These are phyloP conservation scores for Podaxis rugospora DNA, from an alignment of 768 basidiomycete genomes.

Conservation along the genomic window DNA sequence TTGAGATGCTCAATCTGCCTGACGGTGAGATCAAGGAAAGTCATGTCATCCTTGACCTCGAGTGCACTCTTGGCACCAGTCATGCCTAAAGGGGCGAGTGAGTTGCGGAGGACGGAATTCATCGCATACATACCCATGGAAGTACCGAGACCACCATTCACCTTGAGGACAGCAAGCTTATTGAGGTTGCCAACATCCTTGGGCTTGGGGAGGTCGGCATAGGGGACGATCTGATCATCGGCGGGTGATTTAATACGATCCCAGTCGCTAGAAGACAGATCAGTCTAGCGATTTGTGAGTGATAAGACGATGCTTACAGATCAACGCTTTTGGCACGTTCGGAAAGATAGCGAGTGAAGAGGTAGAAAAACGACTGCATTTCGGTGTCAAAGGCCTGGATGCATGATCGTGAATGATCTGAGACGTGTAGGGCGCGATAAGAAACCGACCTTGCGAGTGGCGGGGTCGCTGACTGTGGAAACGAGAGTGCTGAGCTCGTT, in stretches of 20 bases:
- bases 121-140: conserved; percentile 61
- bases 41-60: conserved; percentile 97
- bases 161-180: conserved; percentile 91
- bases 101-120: not conserved
- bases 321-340: conserved; percentile 85
- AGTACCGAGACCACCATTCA: conserved; percentile 86
- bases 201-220: conserved; percentile 62
- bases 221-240: conserved; percentile 81
- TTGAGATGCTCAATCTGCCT: conserved; percentile 96
- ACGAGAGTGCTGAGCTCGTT: conserved; percentile 97
- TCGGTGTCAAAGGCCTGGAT: conserved; percentile 80
- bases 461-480: conserved; percentile 71
- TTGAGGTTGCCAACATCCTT: conserved; percentile 65
- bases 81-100: conserved; percentile 48
- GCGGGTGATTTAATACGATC: conserved; percentile 86
- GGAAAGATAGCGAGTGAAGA: conserved; percentile 91
- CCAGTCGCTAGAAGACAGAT: conserved; percentile 59
- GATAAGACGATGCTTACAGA: conserved; percentile 53
- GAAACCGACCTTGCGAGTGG: conserved; percentile 70
- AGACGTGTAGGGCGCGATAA: not conserved
- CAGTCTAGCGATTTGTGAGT: conserved; percentile 7
- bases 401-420: conserved; percentile 19
- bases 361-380: conserved; percentile 95
- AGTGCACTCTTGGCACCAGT: conserved; percentile 89
- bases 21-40: conserved; percentile 92